Evolutionary conservation across 805 yeast genomes (phyloP).

Genomic region (Yarrowia sp.): DNA sequence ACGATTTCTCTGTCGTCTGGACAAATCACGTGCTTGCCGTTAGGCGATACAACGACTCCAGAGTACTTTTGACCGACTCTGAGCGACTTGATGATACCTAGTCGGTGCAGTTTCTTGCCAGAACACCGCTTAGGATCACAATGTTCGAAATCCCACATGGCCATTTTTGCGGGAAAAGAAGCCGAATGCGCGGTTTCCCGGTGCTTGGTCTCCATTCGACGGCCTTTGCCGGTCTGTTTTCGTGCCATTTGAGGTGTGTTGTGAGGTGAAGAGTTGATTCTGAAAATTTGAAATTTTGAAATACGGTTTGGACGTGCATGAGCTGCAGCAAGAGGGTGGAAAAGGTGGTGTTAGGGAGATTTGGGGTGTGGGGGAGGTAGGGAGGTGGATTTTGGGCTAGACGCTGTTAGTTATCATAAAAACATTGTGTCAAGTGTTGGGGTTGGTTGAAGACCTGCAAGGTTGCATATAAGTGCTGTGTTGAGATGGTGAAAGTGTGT

Average conservation of each 20-base stretch:
- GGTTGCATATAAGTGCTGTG: too few species aligned
- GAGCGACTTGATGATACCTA: slow-evolving; percentile 75
- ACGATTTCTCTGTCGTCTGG: slow-evolving; percentile 81
- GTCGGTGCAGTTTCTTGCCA: slow-evolving; percentile 87
- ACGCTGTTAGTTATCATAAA: too few species aligned
- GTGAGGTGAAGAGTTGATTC: too few species aligned
- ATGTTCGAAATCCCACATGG: slow-evolving; percentile 98
- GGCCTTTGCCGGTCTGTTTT: slow-evolving; percentile 20
- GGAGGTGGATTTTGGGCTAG: too few species aligned
- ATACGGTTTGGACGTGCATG: too few species aligned
- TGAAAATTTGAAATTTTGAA: too few species aligned
- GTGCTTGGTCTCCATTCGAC: slow-evolving; percentile 28
- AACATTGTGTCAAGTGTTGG: too few species aligned
- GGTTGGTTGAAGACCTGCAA: too few species aligned
- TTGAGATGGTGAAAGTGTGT: too few species aligned
- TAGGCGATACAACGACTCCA: slow-evolving; percentile 90
- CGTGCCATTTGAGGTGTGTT: not conserved
- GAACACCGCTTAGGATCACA: slow-evolving; percentile 98
- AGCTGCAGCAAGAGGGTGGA: too few species aligned
- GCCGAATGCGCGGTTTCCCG: slow-evolving; percentile 28
- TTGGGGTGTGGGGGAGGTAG: too few species aligned
- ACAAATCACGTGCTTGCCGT: slow-evolving; percentile 85
- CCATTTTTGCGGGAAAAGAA: slow-evolving; percentile 76
- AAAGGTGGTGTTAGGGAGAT: too few species aligned
- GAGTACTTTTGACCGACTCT: slow-evolving; percentile 91